Conservation (phyloP, 2,329 filamentous ascomycete genomes). For the Teratosphaeria epicoccoides region DNA sequence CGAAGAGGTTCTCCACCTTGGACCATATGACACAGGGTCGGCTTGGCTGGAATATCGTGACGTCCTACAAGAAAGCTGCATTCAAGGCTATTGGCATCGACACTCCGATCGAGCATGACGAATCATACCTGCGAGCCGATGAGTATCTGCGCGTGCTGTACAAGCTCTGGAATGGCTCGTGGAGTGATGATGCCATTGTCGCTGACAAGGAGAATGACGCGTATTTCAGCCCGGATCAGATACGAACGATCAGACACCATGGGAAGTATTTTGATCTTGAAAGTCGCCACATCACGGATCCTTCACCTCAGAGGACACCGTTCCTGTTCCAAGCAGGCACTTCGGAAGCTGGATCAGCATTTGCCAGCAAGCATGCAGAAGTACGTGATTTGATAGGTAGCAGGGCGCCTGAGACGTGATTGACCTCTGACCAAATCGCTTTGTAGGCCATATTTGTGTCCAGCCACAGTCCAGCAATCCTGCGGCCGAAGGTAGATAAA, state of each 20-base stretch:
- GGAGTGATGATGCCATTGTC: constrained; percentile 46
- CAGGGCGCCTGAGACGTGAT: constrained; percentile 37
- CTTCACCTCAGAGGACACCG: constrained; percentile 34
- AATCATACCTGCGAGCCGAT: constrained; percentile 51
- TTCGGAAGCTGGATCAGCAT: constrained; percentile 53
- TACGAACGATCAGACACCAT: constrained; percentile 50
- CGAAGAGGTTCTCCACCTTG: constrained; percentile 51
- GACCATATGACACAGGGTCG: constrained; percentile 53
- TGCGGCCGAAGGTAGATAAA: constrained; percentile 41
- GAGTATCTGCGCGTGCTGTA: constrained; percentile 53
- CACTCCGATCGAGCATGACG: constrained; percentile 50
- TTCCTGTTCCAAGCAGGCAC: constrained; percentile 61
- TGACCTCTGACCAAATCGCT: constrained; percentile 46
- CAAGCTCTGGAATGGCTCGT: constrained; percentile 49
- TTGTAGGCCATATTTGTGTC: constrained; percentile 53
- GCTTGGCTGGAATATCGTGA: constrained; percentile 59
- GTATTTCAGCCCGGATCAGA: constrained; percentile 49
- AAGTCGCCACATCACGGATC: constrained; percentile 35
- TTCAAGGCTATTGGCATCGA: constrained; percentile 53
- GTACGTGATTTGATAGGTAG: constrained; percentile 50
- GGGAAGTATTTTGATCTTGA: constrained; percentile 45
- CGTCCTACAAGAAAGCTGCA: constrained; percentile 51
- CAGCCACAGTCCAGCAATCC: constrained; percentile 40
- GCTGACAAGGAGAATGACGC: constrained; percentile 44
- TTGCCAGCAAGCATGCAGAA: constrained; percentile 61